Evolutionary conservation across 352 stramenopile genomes (phyloP).

Genomic region (Phytophthora multivora): DNA sequence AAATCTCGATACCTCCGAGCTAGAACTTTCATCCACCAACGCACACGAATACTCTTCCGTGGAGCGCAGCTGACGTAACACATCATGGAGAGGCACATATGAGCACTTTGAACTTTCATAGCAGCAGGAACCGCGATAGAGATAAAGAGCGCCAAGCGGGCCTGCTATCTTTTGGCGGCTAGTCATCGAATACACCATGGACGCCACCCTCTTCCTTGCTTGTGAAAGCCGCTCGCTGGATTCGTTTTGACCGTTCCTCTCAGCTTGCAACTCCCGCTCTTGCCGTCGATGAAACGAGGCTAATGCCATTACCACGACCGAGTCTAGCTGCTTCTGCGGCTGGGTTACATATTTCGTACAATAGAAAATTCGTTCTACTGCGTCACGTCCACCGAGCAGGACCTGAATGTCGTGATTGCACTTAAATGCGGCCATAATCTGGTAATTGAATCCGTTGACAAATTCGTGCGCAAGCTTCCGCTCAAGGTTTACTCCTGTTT

Average conservation of each 20-base stretch:
- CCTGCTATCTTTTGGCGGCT: conserved; percentile 1
- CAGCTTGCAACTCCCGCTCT: background rate
- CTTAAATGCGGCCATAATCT: conserved; percentile 9
- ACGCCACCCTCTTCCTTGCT: background rate
- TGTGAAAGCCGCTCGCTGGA: background rate
- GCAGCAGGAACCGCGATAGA: conserved; percentile 4
- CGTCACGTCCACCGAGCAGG: background rate
- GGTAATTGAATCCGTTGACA: conserved; percentile 13
- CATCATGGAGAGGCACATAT: conserved; percentile 1
- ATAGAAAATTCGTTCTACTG: background rate
- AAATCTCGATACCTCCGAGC: background rate
- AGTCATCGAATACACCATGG: conserved; percentile 6
- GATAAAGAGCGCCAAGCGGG: conserved; percentile 1
- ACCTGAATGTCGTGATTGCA: conserved; percentile 1
- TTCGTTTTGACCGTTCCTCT: background rate
- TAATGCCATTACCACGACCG: background rate
- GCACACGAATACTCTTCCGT: background rate
- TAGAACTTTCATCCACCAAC: background rate
- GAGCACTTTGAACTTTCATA: background rate
- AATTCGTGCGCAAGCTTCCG: conserved; percentile 3
- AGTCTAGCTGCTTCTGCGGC: background rate
- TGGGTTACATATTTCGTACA: conserved; percentile 2
- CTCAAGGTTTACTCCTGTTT: background rate
- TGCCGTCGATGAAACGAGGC: background rate
- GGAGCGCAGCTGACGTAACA: background rate